Conservation (phyloP, 108 stramenopile species). For the Skeletonema potamos region DNA sequence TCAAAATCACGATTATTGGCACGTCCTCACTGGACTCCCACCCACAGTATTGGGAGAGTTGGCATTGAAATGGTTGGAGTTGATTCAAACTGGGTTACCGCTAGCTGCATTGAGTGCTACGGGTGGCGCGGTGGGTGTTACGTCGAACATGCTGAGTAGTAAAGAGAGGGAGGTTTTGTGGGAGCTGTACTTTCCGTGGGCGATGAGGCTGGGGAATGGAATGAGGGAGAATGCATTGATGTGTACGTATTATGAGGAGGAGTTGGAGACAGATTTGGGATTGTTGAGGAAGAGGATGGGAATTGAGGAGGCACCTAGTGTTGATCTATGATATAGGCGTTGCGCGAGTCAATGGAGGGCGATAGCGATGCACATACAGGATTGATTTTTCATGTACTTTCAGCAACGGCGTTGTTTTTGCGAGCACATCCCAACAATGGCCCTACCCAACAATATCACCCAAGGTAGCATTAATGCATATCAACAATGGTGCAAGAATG, state of each 20-base stretch:
- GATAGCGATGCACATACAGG: not conserved
- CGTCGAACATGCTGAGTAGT: constrained; percentile 2
- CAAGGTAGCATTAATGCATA: not conserved
- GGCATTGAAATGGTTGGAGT: constrained; percentile 95
- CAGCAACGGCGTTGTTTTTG: not conserved
- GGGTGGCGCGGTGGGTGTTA: constrained; percentile 53
- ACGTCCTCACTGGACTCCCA: constrained; percentile 91
- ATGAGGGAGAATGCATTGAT: constrained; percentile 40
- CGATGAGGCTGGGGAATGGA: constrained; percentile 36
- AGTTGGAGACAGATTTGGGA: constrained; percentile 74
- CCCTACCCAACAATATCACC: not conserved
- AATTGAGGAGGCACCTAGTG: constrained; percentile 64
- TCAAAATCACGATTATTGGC: constrained; percentile 94
- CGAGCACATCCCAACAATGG: too few relatives aligned
- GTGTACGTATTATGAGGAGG: constrained; percentile 84
- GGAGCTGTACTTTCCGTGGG: constrained; percentile 84
- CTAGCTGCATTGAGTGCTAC: constrained; percentile 75
- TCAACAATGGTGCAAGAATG: not conserved
- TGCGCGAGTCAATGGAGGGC: not conserved
- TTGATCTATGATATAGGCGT: constrained; percentile 1
- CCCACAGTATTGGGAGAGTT: constrained; percentile 95
- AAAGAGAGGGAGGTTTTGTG: constrained; percentile 48
- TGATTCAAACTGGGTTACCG: constrained; percentile 95
- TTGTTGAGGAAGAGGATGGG: constrained; percentile 66
- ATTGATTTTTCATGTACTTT: not conserved